Evolutionary conservation across 192 early-diverging fungal genomes (phyloP).

Genomic region (Piromyces finnis): DNA sequence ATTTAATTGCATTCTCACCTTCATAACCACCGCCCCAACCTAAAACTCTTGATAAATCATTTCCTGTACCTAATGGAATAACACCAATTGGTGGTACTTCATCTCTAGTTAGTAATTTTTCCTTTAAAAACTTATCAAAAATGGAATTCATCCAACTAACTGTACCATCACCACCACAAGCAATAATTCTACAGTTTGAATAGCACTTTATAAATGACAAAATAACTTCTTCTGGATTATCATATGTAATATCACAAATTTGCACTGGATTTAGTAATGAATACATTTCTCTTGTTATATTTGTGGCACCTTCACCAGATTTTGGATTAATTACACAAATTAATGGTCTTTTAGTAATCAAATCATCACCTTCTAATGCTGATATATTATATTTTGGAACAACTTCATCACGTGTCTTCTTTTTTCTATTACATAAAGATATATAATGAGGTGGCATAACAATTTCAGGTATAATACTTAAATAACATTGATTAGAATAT

Average conservation of each 20-base stretch:
- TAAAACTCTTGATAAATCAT: constrained; percentile 22
- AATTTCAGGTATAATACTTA: neutral
- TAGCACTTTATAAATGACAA: constrained; percentile 6
- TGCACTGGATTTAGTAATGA: constrained; percentile 15
- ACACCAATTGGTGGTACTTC: constrained; percentile 13
- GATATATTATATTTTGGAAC: neutral
- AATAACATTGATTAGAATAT: neutral
- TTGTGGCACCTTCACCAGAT: constrained; percentile 15
- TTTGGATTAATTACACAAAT: constrained; percentile 17
- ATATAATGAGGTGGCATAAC: neutral
- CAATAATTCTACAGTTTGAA: constrained; percentile 9
- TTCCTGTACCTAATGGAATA: constrained; percentile 26
- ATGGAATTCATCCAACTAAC: constrained; percentile 14
- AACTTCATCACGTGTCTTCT: neutral
- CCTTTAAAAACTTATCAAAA: constrained; percentile 9
- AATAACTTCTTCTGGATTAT: constrained; percentile 10
- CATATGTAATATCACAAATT: constrained; percentile 9
- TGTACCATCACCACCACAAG: constrained; percentile 24
- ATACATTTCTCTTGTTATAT: constrained; percentile 11
- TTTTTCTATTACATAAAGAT: neutral
- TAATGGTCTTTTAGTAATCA: neutral
- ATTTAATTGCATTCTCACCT: neutral
- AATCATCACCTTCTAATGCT: neutral
- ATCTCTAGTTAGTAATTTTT: neutral
- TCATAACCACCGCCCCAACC: constrained; percentile 1